A percentile compares a stretch with the other conserved stretches of the same genome.
Conservation (phyloP, 495 filamentous ascomycete genomes). For the Daldinia caldariorum region DNA sequence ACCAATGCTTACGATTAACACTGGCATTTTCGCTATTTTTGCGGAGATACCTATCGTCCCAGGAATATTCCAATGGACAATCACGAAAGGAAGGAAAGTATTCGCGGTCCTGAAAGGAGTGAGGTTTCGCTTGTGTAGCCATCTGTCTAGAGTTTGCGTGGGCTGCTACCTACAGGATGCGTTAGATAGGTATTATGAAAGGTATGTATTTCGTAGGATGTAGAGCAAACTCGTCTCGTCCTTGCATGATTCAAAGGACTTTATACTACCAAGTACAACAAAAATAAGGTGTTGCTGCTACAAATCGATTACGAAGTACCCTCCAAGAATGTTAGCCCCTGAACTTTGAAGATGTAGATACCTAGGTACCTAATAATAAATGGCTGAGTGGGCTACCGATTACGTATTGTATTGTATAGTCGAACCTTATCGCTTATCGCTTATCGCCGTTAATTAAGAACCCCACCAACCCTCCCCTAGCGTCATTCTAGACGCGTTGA, state of each 20-base stretch:
- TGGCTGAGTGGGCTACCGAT: too few relatives aligned
- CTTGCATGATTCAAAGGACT: too few relatives aligned
- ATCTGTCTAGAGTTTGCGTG: neutral
- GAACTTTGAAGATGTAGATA: too few relatives aligned
- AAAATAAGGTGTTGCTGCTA: too few relatives aligned
- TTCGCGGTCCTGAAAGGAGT: slow-evolving; percentile 28
- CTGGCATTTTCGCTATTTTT: neutral
- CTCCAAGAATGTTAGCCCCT: too few relatives aligned
- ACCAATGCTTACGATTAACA: slow-evolving; percentile 27
- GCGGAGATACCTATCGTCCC: slow-evolving; percentile 23
- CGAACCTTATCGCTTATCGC: neutral
- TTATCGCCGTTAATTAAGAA: neutral
- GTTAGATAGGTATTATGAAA: too few relatives aligned
- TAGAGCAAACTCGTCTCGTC: too few relatives aligned
- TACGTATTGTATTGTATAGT: too few relatives aligned
- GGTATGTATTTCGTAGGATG: too few relatives aligned
- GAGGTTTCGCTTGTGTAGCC: slow-evolving; percentile 9
- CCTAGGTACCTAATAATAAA: too few relatives aligned
- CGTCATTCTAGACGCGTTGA: slow-evolving; percentile 1
- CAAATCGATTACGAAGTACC: too few relatives aligned
- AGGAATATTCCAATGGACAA: slow-evolving; percentile 8
- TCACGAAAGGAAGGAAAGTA: slow-evolving; percentile 29
- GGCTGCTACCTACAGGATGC: neutral
- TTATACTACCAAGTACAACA: too few relatives aligned
- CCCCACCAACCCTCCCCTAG: neutral